Evolutionary conservation across 371 early-diverging fungal genomes (phyloP).

Genomic region (Haplosporangium sp.): DNA sequence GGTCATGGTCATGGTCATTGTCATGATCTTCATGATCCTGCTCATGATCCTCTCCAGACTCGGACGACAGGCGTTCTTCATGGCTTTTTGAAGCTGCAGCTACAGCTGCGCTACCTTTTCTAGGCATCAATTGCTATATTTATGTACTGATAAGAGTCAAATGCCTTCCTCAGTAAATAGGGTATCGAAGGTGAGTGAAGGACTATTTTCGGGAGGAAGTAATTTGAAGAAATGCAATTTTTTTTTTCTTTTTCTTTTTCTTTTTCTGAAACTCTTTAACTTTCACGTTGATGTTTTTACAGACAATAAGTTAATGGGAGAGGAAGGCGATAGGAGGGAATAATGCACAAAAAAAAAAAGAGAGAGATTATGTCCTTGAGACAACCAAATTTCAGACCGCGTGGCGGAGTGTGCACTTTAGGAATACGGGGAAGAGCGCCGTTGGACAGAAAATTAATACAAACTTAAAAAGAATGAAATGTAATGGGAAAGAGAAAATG

Average conservation of each 20-base stretch:
- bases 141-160: neutral
- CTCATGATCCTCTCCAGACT: conserved; percentile 37
- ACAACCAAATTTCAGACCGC: neutral
- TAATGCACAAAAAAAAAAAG: neutral
- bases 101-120: conserved; percentile 13
- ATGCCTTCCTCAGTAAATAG: neutral
- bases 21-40: conserved; percentile 17
- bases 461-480: neutral
- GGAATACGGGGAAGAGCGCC: neutral
- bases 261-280: too few relatives aligned
- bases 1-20: conserved; percentile 10
- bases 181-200: neutral
- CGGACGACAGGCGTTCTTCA: conserved; percentile 22
- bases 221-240: too few relatives aligned
- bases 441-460: conserved; percentile 1
- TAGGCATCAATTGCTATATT: conserved; percentile 14
- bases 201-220: too few relatives aligned
- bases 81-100: conserved; percentile 7
- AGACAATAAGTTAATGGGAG: too few relatives aligned
- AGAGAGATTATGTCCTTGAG: neutral
- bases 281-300: too few relatives aligned
- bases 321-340: too few relatives aligned
- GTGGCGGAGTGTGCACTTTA: neutral
- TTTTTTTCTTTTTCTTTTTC: too few relatives aligned
- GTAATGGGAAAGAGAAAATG: neutral